Base-by-base conservation (phyloP, 163 green algal genomes). In the Scenedesmus sp. region DNA sequence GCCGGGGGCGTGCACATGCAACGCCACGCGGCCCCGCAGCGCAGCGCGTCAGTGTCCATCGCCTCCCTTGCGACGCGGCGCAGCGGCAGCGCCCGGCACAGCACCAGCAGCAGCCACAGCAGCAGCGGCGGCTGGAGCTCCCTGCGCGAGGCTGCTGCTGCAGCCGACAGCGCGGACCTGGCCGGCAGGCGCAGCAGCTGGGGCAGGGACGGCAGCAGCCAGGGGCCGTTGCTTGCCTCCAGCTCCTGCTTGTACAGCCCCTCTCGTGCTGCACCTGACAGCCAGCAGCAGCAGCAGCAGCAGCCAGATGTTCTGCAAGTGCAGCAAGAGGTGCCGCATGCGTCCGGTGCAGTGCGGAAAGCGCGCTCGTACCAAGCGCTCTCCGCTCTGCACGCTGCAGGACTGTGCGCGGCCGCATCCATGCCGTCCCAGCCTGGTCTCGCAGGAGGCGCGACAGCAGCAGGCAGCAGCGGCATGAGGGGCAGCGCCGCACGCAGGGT, bases 291-390 rank as follows among this genome's bases (percentile, higher is more conserved):
- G 33, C 40, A 53, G 83, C 83, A n/a, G n/a, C n/a, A 73, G 46
- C 26, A 37, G 22, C 42, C 24, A 33, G 81, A 49, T 40, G 42
- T 73, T 42, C 46, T 44, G 81, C 35, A 33, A 16, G 9, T 73
- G 37, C 46, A 89, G 42, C 83, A 89, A 42, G 42, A 89, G 61
- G 18, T 35, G 24, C 9, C 20, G 30, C 83, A 61, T 7, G 7
- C 9, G 37, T 51, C 81, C 2, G 81, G n/a, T 0, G 13, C 26
- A 26, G 85, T 90, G 43, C 85, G 53, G 16, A 90, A 85, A 73
- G 85, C 85, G 2, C 85, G 85, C 4, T 85, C 70, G 3, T 90
- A 90, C 42, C 85, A 90, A 33, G 85, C 85, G 4, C n/a, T 90
- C 49, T 90, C 85, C 40, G 85, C 85, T 10, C 72, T 90, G 46